Evolutionary conservation across 106 monocot species (phyloP).

Genomic region (Acorus calamus): DNA sequence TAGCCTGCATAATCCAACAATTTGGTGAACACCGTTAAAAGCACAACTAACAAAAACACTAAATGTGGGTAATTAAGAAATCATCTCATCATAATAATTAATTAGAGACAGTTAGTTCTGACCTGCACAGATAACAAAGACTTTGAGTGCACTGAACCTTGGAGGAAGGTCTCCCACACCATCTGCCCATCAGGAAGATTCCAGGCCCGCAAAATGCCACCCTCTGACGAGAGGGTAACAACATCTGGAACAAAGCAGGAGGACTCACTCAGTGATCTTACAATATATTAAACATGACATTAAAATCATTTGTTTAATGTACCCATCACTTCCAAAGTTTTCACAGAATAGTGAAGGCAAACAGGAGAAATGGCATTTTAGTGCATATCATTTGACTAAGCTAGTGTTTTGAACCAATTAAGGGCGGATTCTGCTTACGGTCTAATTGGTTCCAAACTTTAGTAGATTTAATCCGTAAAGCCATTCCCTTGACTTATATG

Average conservation of each 20-base stretch:
- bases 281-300: too few relatives aligned
- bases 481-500: too few relatives aligned
- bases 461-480: too few relatives aligned
- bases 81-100: neutral
- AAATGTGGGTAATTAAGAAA: neutral
- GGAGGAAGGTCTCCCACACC: constrained; percentile 81
- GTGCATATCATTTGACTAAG: too few relatives aligned
- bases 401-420: too few relatives aligned
- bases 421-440: too few relatives aligned
- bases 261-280: too few relatives aligned
- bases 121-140: constrained; percentile 66
- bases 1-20: constrained; percentile 35
- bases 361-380: too few relatives aligned
- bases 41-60: neutral
- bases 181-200: constrained; percentile 99
- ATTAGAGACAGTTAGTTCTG: constrained; percentile 12
- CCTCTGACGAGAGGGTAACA: constrained; percentile 79
- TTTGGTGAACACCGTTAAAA: neutral
- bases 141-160: constrained; percentile 38
- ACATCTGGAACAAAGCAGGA: constrained; percentile 56
- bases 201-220: constrained; percentile 87
- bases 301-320: too few relatives aligned
- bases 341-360: too few relatives aligned
- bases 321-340: too few relatives aligned
- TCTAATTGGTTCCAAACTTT: too few relatives aligned